Evolutionary conservation across 352 stramenopile species (phyloP), one percentile per base, ranked within the genome.

Genomic region (Saprolegnia parasitica): DNA sequence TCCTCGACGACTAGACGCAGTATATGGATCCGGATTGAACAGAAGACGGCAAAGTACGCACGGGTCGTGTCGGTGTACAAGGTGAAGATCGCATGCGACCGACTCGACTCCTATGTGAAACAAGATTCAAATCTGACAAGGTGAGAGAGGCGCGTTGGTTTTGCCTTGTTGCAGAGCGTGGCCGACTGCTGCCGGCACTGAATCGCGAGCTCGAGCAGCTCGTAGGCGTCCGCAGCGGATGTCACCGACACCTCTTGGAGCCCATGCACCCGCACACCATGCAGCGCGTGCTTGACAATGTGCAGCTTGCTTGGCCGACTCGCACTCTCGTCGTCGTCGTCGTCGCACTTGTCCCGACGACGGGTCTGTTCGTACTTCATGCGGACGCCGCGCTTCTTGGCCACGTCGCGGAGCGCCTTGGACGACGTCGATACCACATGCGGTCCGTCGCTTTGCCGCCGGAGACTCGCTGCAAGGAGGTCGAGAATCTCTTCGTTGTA

Each of bases 41-140:
- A 35, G 15, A 26, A 16, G 16, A 29, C 6, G 20, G 18, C 6
- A 6, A 8, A 60, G 20, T 9, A 16, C 82, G 83, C 29, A 92
- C 75, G 32, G 87, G 77, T 57, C 92, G 87, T 46, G 86, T 78
- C 76, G 35, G 96, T 81, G 0, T 81, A 80, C 13, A 97, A 76
- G 0, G 88, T 96, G 67, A 98, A 96, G 66, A 98, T 97, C n/a
- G 88, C 86, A 72, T 98, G 92, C 11, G 86, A 96, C 4, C 92
- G 85, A 82, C 85, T 96, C 45, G 84, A 96, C 46, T 52, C n/a
- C 58, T 66, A 66, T 24, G 1, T 16, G 15, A 49, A 1, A 24
- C 13, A 1, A 32, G 16, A 52, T 21, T 52, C 45, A 6, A 18
- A 2, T 21, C 15, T 60, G 54, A 60, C 10, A 21, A 60, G 10